Base-by-base conservation (phyloP, 768 basidiomycete genomes). In the Kwoniella newhampshirensis region DNA sequence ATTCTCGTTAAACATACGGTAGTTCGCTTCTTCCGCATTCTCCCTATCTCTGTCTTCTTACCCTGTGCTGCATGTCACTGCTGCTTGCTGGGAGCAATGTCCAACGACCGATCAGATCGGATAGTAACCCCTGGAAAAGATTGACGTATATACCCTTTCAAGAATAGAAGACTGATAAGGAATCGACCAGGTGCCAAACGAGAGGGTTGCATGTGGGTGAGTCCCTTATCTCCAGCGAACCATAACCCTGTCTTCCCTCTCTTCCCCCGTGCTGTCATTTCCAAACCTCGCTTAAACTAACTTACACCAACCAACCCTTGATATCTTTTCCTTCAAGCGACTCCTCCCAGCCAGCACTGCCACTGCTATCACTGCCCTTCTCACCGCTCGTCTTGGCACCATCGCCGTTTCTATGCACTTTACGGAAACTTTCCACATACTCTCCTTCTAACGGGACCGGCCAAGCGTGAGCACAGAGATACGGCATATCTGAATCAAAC, bases 401-500 rank as follows among this genome's bases (percentile, higher is more conserved):
- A 32, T 13, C 32, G 32, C 32, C 13, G 32, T 23, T n/a, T 42
- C 17, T 42, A 42, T 57, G 59, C 23, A 76, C 42, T 41, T 77
- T 73, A 46, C 67, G 64, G 64, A 73, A 64, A 1, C 57, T 59
- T 21, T 76, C 75, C 20, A 76, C 71, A 41, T 76, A 67, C 58
- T 77, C 75, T 23, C 76, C 76, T 48, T 77, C 73, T 15, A 77
- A 60, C 5, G 51, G 51, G 13, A 53, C 51, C 3, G 51, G 57
- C 50, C 51, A 42, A 21, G 45, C 51, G 26, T 67, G 64, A 0
- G 71, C 74, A 46, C 74, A 72, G 25, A 77, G 62, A 49, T 76
- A 74, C 2, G 76, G 74, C 64, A 67, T 76, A 15, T 62, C 70
- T 72, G 35, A 6, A 5, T 7, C n/a, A 42, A 23, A n/a, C 8